phyloP scores from a whole-genome alignment of 202 grass and related monocot genomes.

The Setaria viridis region DNA sequence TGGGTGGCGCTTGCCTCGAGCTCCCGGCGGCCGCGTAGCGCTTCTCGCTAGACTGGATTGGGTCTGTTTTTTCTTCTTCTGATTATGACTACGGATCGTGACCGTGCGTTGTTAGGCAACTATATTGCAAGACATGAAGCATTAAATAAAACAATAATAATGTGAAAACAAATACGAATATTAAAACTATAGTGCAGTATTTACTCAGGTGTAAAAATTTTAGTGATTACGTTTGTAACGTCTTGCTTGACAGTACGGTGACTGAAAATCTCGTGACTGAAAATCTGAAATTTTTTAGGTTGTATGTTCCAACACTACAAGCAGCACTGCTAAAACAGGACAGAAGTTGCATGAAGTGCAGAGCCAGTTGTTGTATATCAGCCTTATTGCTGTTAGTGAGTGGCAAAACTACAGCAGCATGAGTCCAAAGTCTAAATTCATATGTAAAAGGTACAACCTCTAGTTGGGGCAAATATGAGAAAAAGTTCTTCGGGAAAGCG shows the following conservation, averaged over 20 bases:
- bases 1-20: not conserved
- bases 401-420: not conserved
- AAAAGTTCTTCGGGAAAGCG: too few species aligned
- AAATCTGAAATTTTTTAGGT: not conserved
- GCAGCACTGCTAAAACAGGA: not conserved
- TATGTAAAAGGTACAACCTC: too few species aligned
- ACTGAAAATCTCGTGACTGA: not conserved
- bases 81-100: too few species aligned
- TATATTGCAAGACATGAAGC: too few species aligned
- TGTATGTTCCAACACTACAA: not conserved
- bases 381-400: not conserved
- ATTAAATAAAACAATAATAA: too few species aligned
- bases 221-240: not conserved
- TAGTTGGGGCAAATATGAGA: too few species aligned
- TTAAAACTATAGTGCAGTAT: not conserved
- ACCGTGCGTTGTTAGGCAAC: too few species aligned
- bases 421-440: constrained; percentile 3
- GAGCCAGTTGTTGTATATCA: not conserved
- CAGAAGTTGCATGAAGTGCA: constrained; percentile 27
- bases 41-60: constrained; percentile 26
- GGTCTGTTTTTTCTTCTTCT: too few species aligned
- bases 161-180: too few species aligned
- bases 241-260: not conserved
- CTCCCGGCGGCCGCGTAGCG: not conserved
- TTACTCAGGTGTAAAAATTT: constrained; percentile 3